Evolutionary conservation across 2,329 filamentous ascomycete genomes (phyloP).

Genomic region (Ophiocordyceps camponoti-leonardi): DNA sequence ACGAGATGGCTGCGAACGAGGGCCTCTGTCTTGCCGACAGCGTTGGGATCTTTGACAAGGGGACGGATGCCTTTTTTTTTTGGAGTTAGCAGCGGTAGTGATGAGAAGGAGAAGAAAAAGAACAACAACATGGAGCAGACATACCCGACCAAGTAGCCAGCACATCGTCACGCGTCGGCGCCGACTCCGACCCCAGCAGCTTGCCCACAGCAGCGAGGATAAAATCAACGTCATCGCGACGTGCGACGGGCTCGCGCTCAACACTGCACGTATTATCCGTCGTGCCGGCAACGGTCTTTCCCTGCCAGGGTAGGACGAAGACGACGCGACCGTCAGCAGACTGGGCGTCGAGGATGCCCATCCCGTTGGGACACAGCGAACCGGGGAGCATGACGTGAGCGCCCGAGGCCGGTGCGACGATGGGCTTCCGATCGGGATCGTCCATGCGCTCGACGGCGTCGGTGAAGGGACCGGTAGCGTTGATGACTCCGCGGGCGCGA

Average conservation of each 20-base stretch:
- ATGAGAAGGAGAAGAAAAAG: too few relatives aligned
- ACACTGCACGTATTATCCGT: slow-evolving; percentile 61
- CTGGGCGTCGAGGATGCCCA: slow-evolving; percentile 67
- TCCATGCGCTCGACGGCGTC: slow-evolving; percentile 71
- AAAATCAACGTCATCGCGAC: slow-evolving; percentile 65
- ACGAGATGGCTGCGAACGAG: slow-evolving; percentile 71
- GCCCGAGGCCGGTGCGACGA: slow-evolving; percentile 65
- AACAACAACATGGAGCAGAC: slow-evolving; percentile 4
- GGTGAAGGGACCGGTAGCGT: slow-evolving; percentile 69
- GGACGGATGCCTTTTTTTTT: slow-evolving; percentile 44
- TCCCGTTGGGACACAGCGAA: slow-evolving; percentile 61
- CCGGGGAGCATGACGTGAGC: slow-evolving; percentile 73
- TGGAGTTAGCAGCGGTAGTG: not conserved
- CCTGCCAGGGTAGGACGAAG: slow-evolving; percentile 78
- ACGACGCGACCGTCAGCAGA: slow-evolving; percentile 78
- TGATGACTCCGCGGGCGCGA: slow-evolving; percentile 64
- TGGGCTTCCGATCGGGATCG: slow-evolving; percentile 48
- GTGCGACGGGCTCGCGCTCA: slow-evolving; percentile 51
- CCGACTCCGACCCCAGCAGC: slow-evolving; percentile 60
- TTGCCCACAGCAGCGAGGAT: slow-evolving; percentile 64
- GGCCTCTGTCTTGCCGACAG: slow-evolving; percentile 58
- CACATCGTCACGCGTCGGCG: slow-evolving; percentile 56
- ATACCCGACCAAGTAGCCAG: slow-evolving; percentile 66
- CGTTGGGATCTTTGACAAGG: slow-evolving; percentile 64
- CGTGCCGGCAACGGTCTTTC: slow-evolving; percentile 70